Conservation (phyloP, 257 asterid species). For the Thymus mandschuricus region DNA sequence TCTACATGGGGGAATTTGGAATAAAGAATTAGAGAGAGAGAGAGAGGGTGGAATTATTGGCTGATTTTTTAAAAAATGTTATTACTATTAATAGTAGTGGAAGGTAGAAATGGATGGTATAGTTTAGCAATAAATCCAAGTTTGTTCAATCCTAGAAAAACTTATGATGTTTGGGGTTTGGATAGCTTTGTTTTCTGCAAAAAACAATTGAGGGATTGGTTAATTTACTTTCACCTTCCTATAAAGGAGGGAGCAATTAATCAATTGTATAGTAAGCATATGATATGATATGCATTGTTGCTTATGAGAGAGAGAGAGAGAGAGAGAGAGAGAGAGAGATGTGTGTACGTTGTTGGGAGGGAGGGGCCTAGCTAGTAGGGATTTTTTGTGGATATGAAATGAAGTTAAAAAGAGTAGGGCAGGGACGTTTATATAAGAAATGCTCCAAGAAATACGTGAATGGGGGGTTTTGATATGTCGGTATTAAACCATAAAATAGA, state of each 20-base stretch:
- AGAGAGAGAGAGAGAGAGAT: not conserved
- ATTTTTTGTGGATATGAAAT: conserved; percentile 29
- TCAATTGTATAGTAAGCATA: conserved; percentile 5
- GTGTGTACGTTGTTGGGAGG: not conserved
- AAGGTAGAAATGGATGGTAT: not conserved
- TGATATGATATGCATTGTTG: not conserved
- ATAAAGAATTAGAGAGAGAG: not conserved
- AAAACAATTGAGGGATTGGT: conserved; percentile 41
- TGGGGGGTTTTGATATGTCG: too few species aligned
- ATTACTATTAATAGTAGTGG: not conserved
- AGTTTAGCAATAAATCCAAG: not conserved
- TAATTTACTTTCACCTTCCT: conserved; percentile 41
- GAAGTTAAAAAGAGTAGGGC: conserved; percentile 26
- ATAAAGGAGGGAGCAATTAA: conserved; percentile 36
- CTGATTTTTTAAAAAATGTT: not conserved
- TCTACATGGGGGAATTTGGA: not conserved
- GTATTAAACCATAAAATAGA: too few species aligned
- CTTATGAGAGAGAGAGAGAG: not conserved
- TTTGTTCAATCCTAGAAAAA: conserved; percentile 58
- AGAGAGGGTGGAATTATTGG: not conserved
- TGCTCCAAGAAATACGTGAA: too few species aligned
- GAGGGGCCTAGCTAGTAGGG: conserved; percentile 36
- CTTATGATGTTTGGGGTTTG: conserved; percentile 40
- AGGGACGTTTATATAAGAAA: not conserved
- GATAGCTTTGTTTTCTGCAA: conserved; percentile 44